Percentiles rank a stretch among this genome's conserved stretches.
These are phyloP conservation scores for Eimeria sp. DNA, from an alignment of 169 alveolate species.

Conservation along the genomic window DNA sequence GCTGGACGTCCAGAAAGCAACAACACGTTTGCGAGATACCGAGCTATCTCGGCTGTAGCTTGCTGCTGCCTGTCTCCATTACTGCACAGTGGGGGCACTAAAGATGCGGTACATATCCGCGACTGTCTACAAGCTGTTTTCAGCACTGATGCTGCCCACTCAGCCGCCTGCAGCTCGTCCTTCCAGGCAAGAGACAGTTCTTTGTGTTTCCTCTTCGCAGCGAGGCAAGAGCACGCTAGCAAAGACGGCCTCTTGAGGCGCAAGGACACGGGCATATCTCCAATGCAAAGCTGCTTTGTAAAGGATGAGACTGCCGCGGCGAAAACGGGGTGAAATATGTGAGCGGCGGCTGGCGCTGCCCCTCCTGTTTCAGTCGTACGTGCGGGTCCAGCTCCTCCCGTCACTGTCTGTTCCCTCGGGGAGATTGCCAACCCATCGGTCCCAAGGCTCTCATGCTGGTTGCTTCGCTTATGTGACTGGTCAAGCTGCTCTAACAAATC, in stretches of 20 bases:
- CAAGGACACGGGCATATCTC: background rate
- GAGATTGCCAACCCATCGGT: background rate
- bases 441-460: background rate
- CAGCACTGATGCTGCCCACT: background rate
- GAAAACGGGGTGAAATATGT: background rate
- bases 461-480: slow-evolving; percentile 4
- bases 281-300: slow-evolving; percentile 39
- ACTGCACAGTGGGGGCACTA: background rate
- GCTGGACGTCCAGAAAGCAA: slow-evolving; percentile 34
- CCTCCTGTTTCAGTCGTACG: background rate
- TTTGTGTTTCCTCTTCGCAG: background rate
- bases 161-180: background rate
- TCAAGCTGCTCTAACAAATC: background rate
- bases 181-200: background rate
- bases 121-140: background rate
- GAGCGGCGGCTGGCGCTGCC: slow-evolving; percentile 1
- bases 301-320: slow-evolving; percentile 34
- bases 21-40: slow-evolving; percentile 36
- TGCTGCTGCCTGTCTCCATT: slow-evolving; percentile 25
- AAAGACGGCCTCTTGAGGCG: background rate
- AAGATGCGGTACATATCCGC: background rate
- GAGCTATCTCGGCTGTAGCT: slow-evolving; percentile 37
- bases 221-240: background rate
- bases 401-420: background rate
- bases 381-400: background rate